Evolutionary conservation across 1,284 basidiomycete genomes (phyloP), one percentile per base, ranked within the genome.

Genomic region (Puccinia novopanici): DNA sequence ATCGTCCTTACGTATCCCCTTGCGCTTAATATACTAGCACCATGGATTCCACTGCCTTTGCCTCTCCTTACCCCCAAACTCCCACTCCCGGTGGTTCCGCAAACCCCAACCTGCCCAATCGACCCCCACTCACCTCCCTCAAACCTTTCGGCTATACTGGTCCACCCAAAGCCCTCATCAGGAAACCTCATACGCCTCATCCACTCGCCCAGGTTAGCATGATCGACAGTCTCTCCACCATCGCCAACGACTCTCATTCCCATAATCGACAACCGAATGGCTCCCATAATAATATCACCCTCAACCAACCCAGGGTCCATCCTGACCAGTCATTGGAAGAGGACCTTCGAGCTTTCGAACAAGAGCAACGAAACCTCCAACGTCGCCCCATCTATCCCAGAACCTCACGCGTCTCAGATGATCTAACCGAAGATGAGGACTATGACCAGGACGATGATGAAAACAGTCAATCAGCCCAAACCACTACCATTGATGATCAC

Each of bases 131-230:
- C 19, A 79, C 77, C 68, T 79, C 77, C 2, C 77, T 79, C 45
- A 79, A 79, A 63, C 67, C 67, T 34, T 79, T 79, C 48, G 68
- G 68, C 48, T 72, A 79, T 52, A 17, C 77, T 27, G 34, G 30
- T 22, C n/a, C 45, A 37, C 68, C 34, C 3, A 78, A 59, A 54
- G 50, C 76, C 10, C 45, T 24, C 13, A 54, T 73, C n/a, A 42
- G 71, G 27, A 74, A 65, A 37, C 70, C 67, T 5, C 30, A 63
- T 24, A 63, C 67, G 3, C 67, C 67, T 34, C 78, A 80, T 57
- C 78, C 78, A 52, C 50, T 80, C 22, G 34, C 78, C 40, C 78
- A 80, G 73, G 78, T 80, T n/a, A 80, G 78, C 50, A 65, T 80
- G 55, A 80, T 80, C 37, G 68, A 79, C n/a, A 74, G 72, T 37